Evolutionary conservation across 2,329 filamentous ascomycete species (phyloP).

Genomic region (Colletotrichum sp.): DNA sequence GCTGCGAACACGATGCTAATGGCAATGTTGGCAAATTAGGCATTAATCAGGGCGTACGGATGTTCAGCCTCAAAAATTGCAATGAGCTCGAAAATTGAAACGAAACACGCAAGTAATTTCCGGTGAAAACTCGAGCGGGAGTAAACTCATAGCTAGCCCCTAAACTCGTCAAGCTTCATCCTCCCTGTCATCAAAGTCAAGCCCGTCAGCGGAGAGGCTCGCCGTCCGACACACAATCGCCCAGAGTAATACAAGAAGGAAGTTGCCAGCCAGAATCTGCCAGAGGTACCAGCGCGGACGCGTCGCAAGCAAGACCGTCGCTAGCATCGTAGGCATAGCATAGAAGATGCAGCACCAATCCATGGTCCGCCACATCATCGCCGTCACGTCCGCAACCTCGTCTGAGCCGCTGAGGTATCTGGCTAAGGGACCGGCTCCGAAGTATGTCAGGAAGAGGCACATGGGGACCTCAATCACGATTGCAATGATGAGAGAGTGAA

Average conservation of each 20-base stretch:
- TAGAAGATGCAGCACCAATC: conserved; percentile 76
- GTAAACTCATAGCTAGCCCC: conserved; percentile 11
- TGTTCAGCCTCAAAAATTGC: fast-evolving
- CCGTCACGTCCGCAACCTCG: conserved; percentile 63
- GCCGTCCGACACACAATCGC: conserved; percentile 63
- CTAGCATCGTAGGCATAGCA: conserved; percentile 67
- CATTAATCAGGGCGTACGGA: fast-evolving
- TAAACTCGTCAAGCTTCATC: conserved; percentile 41
- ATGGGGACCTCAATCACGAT: conserved; percentile 65
- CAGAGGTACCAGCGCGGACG: conserved; percentile 70
- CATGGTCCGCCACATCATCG: conserved; percentile 68
- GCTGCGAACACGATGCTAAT: fast-evolving
- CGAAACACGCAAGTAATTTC: too few species aligned
- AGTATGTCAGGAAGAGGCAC: conserved; percentile 65
- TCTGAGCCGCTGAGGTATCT: conserved; percentile 63
- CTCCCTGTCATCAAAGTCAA: conserved; percentile 55
- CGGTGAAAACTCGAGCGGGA: too few species aligned
- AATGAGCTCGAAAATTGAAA: not conserved
- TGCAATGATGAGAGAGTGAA: conserved; percentile 57
- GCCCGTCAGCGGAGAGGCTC: conserved; percentile 58
- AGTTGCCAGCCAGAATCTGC: conserved; percentile 69
- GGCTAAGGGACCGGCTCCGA: conserved; percentile 65
- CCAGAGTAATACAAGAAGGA: conserved; percentile 74
- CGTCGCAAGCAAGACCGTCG: conserved; percentile 68
- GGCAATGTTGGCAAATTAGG: not conserved